Evolutionary conservation across 1,284 basidiomycete genomes (phyloP).

Genomic region (Sporisorium graminicola): DNA sequence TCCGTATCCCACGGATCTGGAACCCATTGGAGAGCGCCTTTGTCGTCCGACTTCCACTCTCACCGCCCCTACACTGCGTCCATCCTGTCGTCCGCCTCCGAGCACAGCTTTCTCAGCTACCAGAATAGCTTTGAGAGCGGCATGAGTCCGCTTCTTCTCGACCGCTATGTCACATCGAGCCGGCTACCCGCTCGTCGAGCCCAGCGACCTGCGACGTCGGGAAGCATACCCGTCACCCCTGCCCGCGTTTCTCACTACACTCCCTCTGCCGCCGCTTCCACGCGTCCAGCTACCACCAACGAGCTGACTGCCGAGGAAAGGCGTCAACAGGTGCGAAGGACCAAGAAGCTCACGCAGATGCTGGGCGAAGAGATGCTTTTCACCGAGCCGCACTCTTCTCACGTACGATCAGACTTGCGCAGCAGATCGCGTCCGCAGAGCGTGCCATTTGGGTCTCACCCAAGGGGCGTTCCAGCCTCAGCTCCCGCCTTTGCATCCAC

Average conservation of each 20-base stretch:
- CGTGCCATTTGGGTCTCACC: constrained; percentile 17
- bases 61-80: constrained; percentile 46
- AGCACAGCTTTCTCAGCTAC: constrained; percentile 35
- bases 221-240: constrained; percentile 14
- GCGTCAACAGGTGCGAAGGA: constrained; percentile 47
- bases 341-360: constrained; percentile 56
- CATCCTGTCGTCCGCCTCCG: constrained; percentile 33
- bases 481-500: constrained; percentile 1
- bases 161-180: constrained; percentile 2
- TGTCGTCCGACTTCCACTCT: constrained; percentile 14
- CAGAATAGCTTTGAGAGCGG: constrained; percentile 47
- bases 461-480: not conserved
- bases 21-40: constrained; percentile 7
- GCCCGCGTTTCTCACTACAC: constrained; percentile 1
- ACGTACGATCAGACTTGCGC: not conserved
- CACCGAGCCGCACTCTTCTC: not conserved
- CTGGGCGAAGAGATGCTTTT: constrained; percentile 57
- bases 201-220: constrained; percentile 17
- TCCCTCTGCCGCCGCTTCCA: not conserved
- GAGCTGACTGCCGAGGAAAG: constrained; percentile 42
- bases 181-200: constrained; percentile 1
- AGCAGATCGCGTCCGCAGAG: constrained; percentile 22
- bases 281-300: constrained; percentile 42
- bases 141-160: constrained; percentile 35
- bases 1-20: constrained; percentile 12